These are phyloP conservation scores for Ogataea neopini DNA, from an alignment of 805 yeast species.

Conservation along the genomic window DNA sequence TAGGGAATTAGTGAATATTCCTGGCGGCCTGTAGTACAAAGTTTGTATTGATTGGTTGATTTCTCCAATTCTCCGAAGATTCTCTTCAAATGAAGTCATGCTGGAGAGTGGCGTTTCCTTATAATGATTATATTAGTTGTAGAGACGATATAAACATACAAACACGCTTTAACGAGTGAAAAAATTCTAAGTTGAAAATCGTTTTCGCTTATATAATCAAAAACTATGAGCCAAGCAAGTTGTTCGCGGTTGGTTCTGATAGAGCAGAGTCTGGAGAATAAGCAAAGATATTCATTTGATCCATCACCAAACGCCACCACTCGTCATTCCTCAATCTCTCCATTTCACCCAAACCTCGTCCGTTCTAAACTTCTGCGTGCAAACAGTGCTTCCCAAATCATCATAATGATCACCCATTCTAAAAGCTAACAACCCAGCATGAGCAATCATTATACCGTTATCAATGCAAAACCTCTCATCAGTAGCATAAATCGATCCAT, in stretches of 20 bases:
- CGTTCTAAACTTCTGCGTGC: constrained; percentile 91
- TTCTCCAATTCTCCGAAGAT: constrained; percentile 17
- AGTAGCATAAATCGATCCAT: constrained; percentile 89
- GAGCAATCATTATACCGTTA: constrained; percentile 98
- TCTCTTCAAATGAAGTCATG: constrained; percentile 20
- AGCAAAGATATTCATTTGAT: no score
- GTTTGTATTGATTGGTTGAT: constrained; percentile 25
- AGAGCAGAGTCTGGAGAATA: no score
- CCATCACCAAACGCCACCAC: no score
- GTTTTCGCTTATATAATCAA: background rate
- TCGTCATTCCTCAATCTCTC: constrained; percentile 77
- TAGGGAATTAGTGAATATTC: constrained; percentile 28
- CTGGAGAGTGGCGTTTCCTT: no score
- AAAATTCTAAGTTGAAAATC: background rate
- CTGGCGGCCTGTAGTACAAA: constrained; percentile 22
- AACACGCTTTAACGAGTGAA: background rate
- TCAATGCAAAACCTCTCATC: constrained; percentile 97
- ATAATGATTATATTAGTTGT: background rate
- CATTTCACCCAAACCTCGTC: constrained; percentile 90
- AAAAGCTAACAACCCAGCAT: constrained; percentile 87
- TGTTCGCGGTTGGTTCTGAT: no score
- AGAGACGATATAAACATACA: background rate
- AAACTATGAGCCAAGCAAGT: no score
- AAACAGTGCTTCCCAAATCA: constrained; percentile 67
- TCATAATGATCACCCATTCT: constrained; percentile 70